Evolutionary conservation across 805 yeast species (phyloP).

Genomic region (Cyberlindnera xylosilytica): DNA sequence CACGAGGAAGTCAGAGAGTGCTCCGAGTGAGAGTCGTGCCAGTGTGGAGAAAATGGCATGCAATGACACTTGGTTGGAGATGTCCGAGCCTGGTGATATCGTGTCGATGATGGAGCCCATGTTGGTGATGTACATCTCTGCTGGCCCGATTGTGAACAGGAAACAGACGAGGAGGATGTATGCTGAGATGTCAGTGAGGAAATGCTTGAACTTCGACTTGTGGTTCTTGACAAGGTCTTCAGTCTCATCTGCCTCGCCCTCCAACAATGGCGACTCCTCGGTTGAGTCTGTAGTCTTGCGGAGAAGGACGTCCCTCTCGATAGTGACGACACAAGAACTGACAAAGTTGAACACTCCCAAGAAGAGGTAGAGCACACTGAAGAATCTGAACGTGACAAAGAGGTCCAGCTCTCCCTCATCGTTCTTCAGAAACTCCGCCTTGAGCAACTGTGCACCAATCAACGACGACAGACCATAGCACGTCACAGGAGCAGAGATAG

Average conservation of each 20-base stretch:
- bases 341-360: conserved; percentile 61
- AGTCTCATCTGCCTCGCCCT: conserved; percentile 25
- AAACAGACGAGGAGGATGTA: conserved; percentile 63
- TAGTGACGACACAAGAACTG: conserved; percentile 61
- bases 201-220: conserved; percentile 15
- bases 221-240: conserved; percentile 28
- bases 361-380: conserved; percentile 50
- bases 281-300: conserved; percentile 21
- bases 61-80: conserved; percentile 51
- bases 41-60: conserved; percentile 68
- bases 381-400: conserved; percentile 47
- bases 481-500: conserved; percentile 86
- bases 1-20: conserved; percentile 59
- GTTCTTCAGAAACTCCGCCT: conserved; percentile 30
- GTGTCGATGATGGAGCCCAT: conserved; percentile 64
- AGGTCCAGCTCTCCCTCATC: conserved; percentile 39
- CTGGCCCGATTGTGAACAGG: conserved; percentile 72
- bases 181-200: conserved; percentile 48
- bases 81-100: conserved; percentile 22
- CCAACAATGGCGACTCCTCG: conserved; percentile 35
- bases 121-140: conserved; percentile 81
- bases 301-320: conserved; percentile 32
- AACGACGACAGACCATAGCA: conserved; percentile 83
- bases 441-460: conserved; percentile 62
- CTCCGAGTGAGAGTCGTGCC: conserved; percentile 65